Percentiles rank a stretch among this genome's conserved stretches.
phyloP scores from a whole-genome alignment of 148 eudicot species.

The Oxyria digyna region DNA sequence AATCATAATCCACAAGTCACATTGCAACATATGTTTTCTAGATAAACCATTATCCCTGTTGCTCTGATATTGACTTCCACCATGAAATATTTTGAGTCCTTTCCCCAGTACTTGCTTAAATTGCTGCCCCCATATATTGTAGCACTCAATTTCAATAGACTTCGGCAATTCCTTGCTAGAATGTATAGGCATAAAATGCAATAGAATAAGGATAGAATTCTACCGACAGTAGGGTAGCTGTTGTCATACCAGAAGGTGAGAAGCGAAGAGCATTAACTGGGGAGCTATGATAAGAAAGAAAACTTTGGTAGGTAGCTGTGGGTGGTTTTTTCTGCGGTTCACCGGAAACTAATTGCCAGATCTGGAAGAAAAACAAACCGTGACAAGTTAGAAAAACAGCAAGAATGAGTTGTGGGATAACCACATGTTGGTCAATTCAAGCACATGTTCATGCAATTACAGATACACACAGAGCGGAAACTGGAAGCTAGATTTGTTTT shows the following conservation, averaged over 20 bases:
- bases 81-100: not conserved
- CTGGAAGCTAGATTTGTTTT: not conserved
- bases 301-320: conserved; percentile 52
- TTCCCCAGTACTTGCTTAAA: not conserved
- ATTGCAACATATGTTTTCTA: not conserved
- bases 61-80: conserved; percentile 4
- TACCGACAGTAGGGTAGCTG: not conserved
- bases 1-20: not conserved
- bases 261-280: conserved; percentile 90
- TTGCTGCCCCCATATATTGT: not conserved
- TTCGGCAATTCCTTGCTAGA: not conserved
- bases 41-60: not conserved
- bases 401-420: too few relatives aligned
- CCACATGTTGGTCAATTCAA: not conserved
- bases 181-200: not conserved
- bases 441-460: not conserved
- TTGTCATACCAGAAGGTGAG: conserved; percentile 56
- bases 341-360: conserved; percentile 58
- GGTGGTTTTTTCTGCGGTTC: conserved; percentile 53
- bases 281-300: conserved; percentile 84
- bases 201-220: conserved; percentile 1
- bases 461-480: not conserved
- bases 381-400: not conserved
- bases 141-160: not conserved
- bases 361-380: conserved; percentile 22